Evolutionary conservation across 169 alveolate genomes (phyloP), one percentile per base, ranked within the genome.

Genomic region (Plasmodium falciparum): DNA sequence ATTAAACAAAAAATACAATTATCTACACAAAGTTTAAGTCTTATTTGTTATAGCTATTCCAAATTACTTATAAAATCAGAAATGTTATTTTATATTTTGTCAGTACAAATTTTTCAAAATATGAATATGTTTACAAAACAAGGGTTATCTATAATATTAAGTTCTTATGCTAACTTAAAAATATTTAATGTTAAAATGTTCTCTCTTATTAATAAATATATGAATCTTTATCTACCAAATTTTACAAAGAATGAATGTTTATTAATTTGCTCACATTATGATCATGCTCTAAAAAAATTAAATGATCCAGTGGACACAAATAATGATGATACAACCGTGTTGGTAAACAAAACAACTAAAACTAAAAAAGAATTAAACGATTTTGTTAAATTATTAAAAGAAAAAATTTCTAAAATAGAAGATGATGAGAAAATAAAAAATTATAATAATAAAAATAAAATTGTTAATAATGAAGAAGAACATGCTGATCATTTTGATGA

Each of bases 21-120:
- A 67, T 83, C 91, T 15, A 54, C 91, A n/a, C 91, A 83, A 83
- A 83, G 91, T 58, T 83, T 83, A 70, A 83, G 91, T 43, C 61
- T 83, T 69, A 29, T 83, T 45, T 83, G 91, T 24, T 83, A 83
- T 29, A 69, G 86, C 11, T 83, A 69, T 49, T 83, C 91, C 20
- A 83, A 83, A 73, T 73, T 83, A 50, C 33, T 39, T 69, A 83
- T 83, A 43, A 83, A 83, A 56, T 83, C 91, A n/a, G 86, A 83
- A 70, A 70, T 83, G 50, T 43, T 83, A 50, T 83, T 83, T 71
- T 83, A 83, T 29, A 39, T 83, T 56, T 59, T 83, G 12, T 83
- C 91, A 3, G 39, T 83, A 3, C 91, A 83, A 73, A 83, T 83
- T 26, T 70, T 83, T 33, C 86, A 83, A 83, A 69, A 70, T 6